phyloP scores from a whole-genome alignment of 2,329 filamentous ascomycete genomes.

The Colletotrichum musicola region DNA sequence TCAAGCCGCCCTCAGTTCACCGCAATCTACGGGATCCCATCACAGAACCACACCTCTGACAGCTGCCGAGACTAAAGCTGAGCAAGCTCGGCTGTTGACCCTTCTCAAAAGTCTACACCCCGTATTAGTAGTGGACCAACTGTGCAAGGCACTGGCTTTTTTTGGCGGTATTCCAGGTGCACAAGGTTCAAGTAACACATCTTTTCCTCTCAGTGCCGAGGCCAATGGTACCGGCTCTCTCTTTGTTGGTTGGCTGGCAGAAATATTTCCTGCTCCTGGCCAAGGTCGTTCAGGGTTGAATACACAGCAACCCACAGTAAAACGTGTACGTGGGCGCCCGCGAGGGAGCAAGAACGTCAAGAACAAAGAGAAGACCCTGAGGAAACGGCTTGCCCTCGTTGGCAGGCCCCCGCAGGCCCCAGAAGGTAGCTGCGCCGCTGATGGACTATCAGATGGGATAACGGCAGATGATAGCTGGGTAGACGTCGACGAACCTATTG shows the following conservation, averaged over 20 bases:
- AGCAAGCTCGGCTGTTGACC: conserved; percentile 71
- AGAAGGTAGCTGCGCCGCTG: neutral
- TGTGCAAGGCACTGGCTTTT: conserved; percentile 73
- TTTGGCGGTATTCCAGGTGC: conserved; percentile 72
- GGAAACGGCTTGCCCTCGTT: conserved; percentile 1
- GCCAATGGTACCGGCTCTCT: conserved; percentile 69
- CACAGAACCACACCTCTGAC: conserved; percentile 47
- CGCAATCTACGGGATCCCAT: conserved; percentile 37
- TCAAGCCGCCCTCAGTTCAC: neutral
- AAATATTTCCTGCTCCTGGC: conserved; percentile 68
- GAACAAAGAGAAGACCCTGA: conserved; percentile 50
- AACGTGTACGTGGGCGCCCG: conserved; percentile 55
- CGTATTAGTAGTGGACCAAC: conserved; percentile 69
- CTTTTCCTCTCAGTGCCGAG: conserved; percentile 68
- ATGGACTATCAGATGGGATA: neutral
- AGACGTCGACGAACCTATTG: conserved; percentile 56
- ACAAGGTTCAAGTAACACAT: conserved; percentile 62
- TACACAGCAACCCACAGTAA: conserved; percentile 26
- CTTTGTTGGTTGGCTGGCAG: conserved; percentile 72
- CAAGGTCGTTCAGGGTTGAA: conserved; percentile 29
- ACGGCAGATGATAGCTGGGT: conserved; percentile 58
- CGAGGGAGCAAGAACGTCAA: conserved; percentile 64
- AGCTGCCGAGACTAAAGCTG: conserved; percentile 65
- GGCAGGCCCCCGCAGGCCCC: neutral
- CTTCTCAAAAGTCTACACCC: conserved; percentile 69